phyloP scores from a whole-genome alignment of 768 basidiomycete genomes.

The Lepiota venenata region DNA sequence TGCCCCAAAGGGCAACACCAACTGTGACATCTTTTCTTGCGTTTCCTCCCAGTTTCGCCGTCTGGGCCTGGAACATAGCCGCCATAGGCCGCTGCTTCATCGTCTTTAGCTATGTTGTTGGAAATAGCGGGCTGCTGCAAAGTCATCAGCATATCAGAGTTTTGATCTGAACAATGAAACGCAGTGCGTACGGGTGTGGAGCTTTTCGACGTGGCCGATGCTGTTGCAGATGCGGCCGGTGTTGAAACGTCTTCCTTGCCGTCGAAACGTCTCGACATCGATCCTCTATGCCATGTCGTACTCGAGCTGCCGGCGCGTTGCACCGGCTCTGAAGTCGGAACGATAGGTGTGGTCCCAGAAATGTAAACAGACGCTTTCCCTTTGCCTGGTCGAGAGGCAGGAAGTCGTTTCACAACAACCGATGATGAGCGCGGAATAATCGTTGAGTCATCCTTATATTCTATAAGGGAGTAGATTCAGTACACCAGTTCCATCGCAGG shows the following conservation, averaged over 20 bases:
- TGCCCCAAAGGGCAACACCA: constrained; percentile 63
- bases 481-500: neutral
- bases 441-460: constrained; percentile 87
- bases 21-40: constrained; percentile 99
- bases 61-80: constrained; percentile 97
- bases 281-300: constrained; percentile 61
- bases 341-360: constrained; percentile 37
- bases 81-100: constrained; percentile 95
- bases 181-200: constrained; percentile 23
- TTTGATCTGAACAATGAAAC: constrained; percentile 2
- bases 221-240: constrained; percentile 14
- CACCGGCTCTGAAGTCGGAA: constrained; percentile 48
- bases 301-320: constrained; percentile 34
- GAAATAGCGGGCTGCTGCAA: constrained; percentile 30
- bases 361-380: constrained; percentile 80
- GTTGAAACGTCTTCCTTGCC: constrained; percentile 58
- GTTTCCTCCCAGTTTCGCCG: constrained; percentile 97
- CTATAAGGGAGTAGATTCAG: constrained; percentile 33
- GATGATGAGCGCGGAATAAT: constrained; percentile 95
- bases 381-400: constrained; percentile 76
- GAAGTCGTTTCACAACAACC: constrained; percentile 88
- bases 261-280: constrained; percentile 91
- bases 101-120: constrained; percentile 50
- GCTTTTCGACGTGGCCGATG: constrained; percentile 28
- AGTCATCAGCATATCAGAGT: constrained; percentile 3